Base-by-base conservation (phyloP, 805 yeast genomes). In the Nakazawaea wyomingensis region DNA sequence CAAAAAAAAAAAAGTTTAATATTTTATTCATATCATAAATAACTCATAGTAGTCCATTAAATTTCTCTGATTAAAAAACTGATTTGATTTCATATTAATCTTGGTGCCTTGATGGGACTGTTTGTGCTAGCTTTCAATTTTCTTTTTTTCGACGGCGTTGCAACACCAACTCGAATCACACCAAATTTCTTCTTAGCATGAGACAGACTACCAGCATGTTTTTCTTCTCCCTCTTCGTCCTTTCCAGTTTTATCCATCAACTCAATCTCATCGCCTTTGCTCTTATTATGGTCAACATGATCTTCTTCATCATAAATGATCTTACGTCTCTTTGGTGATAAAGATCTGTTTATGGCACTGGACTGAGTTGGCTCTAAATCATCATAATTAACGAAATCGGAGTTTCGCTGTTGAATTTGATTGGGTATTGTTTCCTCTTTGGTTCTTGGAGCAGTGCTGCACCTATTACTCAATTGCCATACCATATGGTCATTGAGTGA, bases 51-150 rank as follows among this genome's bases (percentile, higher is more conserved):
- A n/a, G n/a, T n/a, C n/a, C n/a, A n/a, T n/a, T n/a, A n/a, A n/a
- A n/a, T n/a, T n/a, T n/a, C n/a, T n/a, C n/a, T n/a, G n/a, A n/a
- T n/a, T n/a, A n/a, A n/a, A n/a, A n/a, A n/a, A n/a, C n/a, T n/a
- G n/a, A n/a, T n/a, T n/a, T n/a, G 11, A 31, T 31, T n/a, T 29
- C 32, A 39, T 11, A 41, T 30, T 7, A 42, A 13, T 30, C 41
- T 35, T 3, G 45, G 45, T 11, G 37, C 41, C 34, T 42, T 42
- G 27, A 42, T 35, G 5, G 45, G 45, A 31, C 45, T 42, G 4
- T 28, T 13, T n/a, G 35, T 31, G 10, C 41, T 33, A 30, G 45
- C 45, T 32, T 36, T 42, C 28, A 42, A 32, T 30, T 31, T 37
- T n/a, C 39, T 26, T 37, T 42, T 46, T 19, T 37, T 26, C 20